A percentile compares a stretch with the other conserved stretches of the same genome.
Conservation (phyloP, 129 eudicot species). For the Lactuca saligna region DNA sequence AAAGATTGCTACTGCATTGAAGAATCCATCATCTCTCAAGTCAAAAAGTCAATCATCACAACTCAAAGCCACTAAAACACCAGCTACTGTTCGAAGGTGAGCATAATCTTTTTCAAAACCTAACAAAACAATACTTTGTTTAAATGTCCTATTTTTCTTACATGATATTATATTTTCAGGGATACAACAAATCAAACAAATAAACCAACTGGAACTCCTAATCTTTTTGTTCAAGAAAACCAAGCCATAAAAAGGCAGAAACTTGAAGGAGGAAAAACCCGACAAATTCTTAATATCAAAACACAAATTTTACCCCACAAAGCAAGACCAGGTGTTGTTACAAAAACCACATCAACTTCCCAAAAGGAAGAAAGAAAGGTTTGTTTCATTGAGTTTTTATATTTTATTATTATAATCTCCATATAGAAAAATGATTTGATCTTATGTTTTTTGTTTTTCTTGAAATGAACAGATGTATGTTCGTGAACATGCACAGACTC, state of each 20-base stretch:
- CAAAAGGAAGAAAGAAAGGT: constrained; percentile 84
- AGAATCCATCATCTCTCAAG: constrained; percentile 65
- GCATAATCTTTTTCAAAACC: no score
- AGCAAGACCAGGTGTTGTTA: constrained; percentile 47
- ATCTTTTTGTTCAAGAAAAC: constrained; percentile 68
- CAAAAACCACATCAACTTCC: constrained; percentile 36
- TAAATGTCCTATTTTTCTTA: no score
- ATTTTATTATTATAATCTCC: no score
- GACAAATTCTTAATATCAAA: constrained; percentile 76
- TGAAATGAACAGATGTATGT: constrained; percentile 58
- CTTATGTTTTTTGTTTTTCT: constrained; percentile 7
- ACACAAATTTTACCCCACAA: constrained; percentile 73
- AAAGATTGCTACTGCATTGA: constrained; percentile 66
- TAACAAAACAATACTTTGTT: no score
- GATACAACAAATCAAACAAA: constrained; percentile 33
- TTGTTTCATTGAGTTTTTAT: background rate
- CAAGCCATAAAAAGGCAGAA: constrained; percentile 93
- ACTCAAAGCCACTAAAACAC: constrained; percentile 50
- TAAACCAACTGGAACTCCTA: constrained; percentile 41
- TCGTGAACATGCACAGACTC: constrained; percentile 64
- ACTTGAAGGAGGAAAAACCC: constrained; percentile 79
- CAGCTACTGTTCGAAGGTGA: no score
- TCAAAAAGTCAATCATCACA: constrained; percentile 50
- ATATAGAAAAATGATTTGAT: background rate
- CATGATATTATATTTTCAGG: no score